phyloP scores from a whole-genome alignment of 108 stramenopile species.

The Aurantiochytrium sp. region DNA sequence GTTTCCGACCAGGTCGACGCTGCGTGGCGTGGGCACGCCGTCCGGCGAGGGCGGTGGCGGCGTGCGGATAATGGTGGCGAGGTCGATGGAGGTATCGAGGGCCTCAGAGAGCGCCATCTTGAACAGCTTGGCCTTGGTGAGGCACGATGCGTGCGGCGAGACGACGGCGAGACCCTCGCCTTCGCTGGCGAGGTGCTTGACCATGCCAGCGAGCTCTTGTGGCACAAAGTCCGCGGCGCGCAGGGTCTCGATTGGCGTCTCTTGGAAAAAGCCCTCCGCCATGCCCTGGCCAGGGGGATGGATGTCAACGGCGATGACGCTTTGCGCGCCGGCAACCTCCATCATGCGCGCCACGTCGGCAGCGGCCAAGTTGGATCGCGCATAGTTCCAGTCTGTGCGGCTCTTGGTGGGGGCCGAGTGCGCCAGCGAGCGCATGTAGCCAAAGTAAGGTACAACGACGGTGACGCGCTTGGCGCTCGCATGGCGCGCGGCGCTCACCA shows the following conservation, averaged over 20 bases:
- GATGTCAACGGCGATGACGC: conserved; percentile 39
- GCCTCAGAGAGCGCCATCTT: background rate
- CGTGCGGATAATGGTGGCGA: background rate
- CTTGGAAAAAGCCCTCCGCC: conserved; percentile 37
- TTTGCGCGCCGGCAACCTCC: conserved; percentile 36
- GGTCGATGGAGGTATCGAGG: background rate
- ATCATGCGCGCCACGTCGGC: conserved; percentile 38
- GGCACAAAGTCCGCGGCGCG: conserved; percentile 15
- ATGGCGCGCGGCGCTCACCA: background rate
- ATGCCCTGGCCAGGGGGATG: conserved; percentile 40
- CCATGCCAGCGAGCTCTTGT: background rate
- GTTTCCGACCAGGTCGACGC: conserved; percentile 30
- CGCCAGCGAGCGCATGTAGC: conserved; percentile 23
- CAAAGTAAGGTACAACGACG: conserved; percentile 40
- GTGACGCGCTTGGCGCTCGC: conserved; percentile 44
- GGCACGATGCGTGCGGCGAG: background rate
- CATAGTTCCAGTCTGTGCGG: background rate
- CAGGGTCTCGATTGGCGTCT: background rate
- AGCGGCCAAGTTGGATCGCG: conserved; percentile 28
- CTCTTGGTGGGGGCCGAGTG: background rate
- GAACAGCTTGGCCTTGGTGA: background rate
- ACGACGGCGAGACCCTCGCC: background rate
- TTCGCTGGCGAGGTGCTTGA: too few species aligned
- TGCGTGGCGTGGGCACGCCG: background rate
- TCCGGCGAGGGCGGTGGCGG: background rate